These are phyloP conservation scores for Abelmoschus esculentus DNA, from an alignment of 345 rosid genomes.

Conservation along the genomic window DNA sequence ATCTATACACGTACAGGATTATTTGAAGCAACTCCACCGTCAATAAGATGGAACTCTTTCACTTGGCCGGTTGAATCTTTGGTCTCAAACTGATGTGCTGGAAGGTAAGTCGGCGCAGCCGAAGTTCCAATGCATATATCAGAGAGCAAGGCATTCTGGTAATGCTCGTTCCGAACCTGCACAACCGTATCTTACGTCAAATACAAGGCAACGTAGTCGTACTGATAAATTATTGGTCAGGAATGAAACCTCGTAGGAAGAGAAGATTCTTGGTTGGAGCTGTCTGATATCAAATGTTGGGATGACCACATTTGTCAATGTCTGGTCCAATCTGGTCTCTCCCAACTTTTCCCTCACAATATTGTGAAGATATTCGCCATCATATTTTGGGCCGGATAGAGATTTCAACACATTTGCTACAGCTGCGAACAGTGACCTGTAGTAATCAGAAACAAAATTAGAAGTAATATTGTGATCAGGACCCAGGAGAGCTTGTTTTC, in stretches of 20 bases:
- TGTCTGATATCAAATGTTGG: conserved; percentile 41
- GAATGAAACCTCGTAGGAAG: conserved; percentile 12
- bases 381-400: conserved; percentile 35
- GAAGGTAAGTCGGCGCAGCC: conserved; percentile 46
- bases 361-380: conserved; percentile 31
- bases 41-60: conserved; percentile 40
- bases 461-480: neutral
- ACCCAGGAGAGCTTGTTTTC: neutral
- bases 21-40: conserved; percentile 74
- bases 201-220: neutral
- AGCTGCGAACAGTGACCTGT: neutral
- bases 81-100: conserved; percentile 34
- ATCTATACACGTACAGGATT: conserved; percentile 41
- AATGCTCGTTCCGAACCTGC: conserved; percentile 4
- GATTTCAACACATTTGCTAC: conserved; percentile 12
- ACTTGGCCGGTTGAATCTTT: conserved; percentile 12
- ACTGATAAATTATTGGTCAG: conserved; percentile 12
- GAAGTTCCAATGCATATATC: conserved; percentile 51
- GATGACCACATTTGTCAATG: conserved; percentile 38
- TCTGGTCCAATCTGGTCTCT: conserved; percentile 15
- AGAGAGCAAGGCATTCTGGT: conserved; percentile 33
- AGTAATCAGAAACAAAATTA: neutral
- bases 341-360: conserved; percentile 34
- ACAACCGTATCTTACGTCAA: neutral
- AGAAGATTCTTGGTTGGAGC: conserved; percentile 43